Evolutionary conservation across 768 basidiomycete genomes (phyloP), one percentile per base, ranked within the genome.

Genomic region (Imleria badia): DNA sequence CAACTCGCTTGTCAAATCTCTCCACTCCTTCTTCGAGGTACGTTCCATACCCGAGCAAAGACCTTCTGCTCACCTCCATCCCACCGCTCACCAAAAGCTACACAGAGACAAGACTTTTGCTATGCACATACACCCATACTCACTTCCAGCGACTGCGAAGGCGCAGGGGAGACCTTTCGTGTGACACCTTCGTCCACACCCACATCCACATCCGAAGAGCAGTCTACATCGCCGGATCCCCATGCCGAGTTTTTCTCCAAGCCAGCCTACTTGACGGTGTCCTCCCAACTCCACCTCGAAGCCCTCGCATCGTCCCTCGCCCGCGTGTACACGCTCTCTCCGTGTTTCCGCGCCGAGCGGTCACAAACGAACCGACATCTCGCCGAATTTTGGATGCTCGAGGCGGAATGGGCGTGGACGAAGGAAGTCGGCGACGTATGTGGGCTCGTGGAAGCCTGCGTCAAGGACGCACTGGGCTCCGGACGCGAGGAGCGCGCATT

Each of bases 381-480:
- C 13, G 85, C 92, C 47, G 97, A 99, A 70, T 99, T 99, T 71
- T 98, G 93, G 90, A 99, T 99, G 97, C 83, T 98, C 50, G 97
- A 99, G 73, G 95, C 91, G 0, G 97, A 99, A 67, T 87, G 92
- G 81, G 85, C 85, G 0, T 89, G 85, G 65, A 73, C 76, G 20
- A 60, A 62, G 22, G 67, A 68, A 9, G 67, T 87, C 5, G 73
- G 75, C 3, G 76, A 78, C 39, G 69, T 89, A 17, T 82, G 85
- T 68, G 62, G 69, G 41, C 73, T 86, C 22, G 79, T 82, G 3
- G 88, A 91, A 66, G 76, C 71, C 19, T 76, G 72, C 49, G 76
- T 81, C 58, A 83, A 75, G 74, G 60, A 67, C 23, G 73, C 75
- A 19, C 66, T 80, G 29, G 33, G 17, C 15, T 70, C 74, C 30